phyloP scores from a whole-genome alignment of 108 stramenopile species.

The Conticribra weissflogii region DNA sequence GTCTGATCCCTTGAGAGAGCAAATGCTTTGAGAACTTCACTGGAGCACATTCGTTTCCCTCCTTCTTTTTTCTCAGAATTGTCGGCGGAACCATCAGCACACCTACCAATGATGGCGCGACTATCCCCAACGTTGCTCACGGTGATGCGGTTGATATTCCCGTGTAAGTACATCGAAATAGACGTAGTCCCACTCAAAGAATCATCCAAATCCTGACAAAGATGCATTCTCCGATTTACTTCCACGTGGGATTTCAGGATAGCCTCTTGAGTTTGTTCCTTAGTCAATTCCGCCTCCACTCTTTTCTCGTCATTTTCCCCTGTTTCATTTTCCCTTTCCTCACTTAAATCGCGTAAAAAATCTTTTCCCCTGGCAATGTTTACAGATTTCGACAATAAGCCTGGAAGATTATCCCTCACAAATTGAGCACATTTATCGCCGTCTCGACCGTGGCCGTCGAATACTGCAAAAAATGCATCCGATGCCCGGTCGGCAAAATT shows the following conservation, averaged over 20 bases:
- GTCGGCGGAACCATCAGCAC: slow-evolving; percentile 2
- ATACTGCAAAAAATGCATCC: slow-evolving; percentile 86
- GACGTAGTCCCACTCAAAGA: slow-evolving; percentile 93
- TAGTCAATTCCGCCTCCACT: slow-evolving; percentile 52
- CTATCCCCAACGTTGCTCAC: slow-evolving; percentile 97
- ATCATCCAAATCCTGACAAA: slow-evolving; percentile 79
- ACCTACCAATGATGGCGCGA: slow-evolving; percentile 88
- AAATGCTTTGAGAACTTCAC: slow-evolving; percentile 52
- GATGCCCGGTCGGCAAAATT: slow-evolving; percentile 51
- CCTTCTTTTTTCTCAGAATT: slow-evolving; percentile 7
- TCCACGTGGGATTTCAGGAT: slow-evolving; percentile 65
- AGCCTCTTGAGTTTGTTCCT: slow-evolving; percentile 64
- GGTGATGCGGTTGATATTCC: slow-evolving; percentile 78
- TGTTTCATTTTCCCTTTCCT: slow-evolving; percentile 11
- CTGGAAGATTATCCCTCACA: slow-evolving; percentile 68
- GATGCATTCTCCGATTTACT: slow-evolving; percentile 73
- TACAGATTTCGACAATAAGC: slow-evolving; percentile 28
- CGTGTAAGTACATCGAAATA: slow-evolving; percentile 86
- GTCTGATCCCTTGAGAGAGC: slow-evolving; percentile 91
- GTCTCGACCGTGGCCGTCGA: slow-evolving; percentile 88
- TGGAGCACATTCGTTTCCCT: slow-evolving; percentile 1
- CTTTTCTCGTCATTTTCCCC: not conserved
- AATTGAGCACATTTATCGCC: slow-evolving; percentile 85
- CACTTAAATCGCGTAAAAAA: slow-evolving; percentile 25
- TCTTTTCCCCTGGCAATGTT: slow-evolving; percentile 25